phyloP scores from a whole-genome alignment of 441 rosid species.

The Gossypium laxum region DNA sequence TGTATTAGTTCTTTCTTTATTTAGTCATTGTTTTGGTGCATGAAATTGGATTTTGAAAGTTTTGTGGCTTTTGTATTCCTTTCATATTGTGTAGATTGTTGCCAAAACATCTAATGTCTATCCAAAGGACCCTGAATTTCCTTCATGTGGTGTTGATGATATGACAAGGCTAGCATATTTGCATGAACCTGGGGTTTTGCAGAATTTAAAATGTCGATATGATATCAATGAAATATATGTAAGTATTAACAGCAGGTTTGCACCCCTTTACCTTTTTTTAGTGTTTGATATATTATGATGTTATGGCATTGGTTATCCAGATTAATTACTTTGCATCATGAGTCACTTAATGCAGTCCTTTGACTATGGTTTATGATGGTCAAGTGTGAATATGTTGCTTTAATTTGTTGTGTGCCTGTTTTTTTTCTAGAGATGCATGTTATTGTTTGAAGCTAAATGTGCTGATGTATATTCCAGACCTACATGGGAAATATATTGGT shows the following conservation, averaged over 20 bases:
- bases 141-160: conserved; percentile 75
- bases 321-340: not conserved
- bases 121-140: conserved; percentile 82
- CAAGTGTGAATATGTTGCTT: too few relatives aligned
- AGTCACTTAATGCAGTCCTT: too few relatives aligned
- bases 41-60: not conserved
- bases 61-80: not conserved
- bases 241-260: conserved; percentile 26
- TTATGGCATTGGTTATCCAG: not conserved
- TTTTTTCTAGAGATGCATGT: too few relatives aligned
- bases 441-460: too few relatives aligned
- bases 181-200: conserved; percentile 87
- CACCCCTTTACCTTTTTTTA: conserved; percentile 1
- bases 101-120: conserved; percentile 44
- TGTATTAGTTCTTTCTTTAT: not conserved
- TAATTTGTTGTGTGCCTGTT: too few relatives aligned
- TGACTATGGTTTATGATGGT: too few relatives aligned
- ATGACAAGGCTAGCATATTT: conserved; percentile 91
- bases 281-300: not conserved
- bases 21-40: not conserved
- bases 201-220: conserved; percentile 57
- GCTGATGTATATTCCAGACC: too few relatives aligned
- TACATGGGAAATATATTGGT: too few relatives aligned
- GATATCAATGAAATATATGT: conserved; percentile 79
- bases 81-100: conserved; percentile 38